Conservation (phyloP, 148 eudicot species). For the Fallopia convolvulus region DNA sequence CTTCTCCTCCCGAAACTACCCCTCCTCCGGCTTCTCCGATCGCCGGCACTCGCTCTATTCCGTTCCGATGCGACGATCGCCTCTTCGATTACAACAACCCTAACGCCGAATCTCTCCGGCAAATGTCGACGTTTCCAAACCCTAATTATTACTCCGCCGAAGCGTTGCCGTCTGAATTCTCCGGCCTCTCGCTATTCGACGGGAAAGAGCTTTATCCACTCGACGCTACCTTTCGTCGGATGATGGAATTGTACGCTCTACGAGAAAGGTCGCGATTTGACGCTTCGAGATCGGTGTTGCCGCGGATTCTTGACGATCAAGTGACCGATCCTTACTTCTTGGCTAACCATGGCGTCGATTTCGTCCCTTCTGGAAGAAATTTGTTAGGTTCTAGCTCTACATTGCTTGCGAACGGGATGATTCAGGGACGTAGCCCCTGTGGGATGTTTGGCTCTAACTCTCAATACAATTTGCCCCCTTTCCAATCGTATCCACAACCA, state of each 20-base stretch:
- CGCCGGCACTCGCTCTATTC: background rate
- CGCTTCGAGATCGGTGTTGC: constrained; percentile 1
- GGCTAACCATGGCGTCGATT: background rate
- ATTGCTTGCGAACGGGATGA: background rate
- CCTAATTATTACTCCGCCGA: background rate
- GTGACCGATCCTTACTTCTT: background rate
- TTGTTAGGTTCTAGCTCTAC: background rate
- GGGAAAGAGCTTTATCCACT: background rate
- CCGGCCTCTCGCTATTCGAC: background rate
- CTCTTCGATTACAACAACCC: background rate
- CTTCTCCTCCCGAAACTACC: background rate
- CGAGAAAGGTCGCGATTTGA: background rate
- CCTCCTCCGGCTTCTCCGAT: background rate
- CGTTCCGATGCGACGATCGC: background rate
- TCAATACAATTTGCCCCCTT: background rate
- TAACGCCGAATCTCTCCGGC: background rate
- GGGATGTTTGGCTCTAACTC: background rate
- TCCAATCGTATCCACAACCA: background rate
- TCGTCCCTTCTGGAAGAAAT: background rate
- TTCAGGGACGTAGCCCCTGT: background rate
- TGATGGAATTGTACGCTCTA: background rate
- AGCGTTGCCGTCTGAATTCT: background rate
- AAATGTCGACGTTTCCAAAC: background rate
- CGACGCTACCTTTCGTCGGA: background rate
- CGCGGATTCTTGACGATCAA: background rate